Evolutionary conservation across 2,329 filamentous ascomycete species (phyloP), one percentile per base, ranked within the genome.

Genomic region (Talaromyces islandicus): DNA sequence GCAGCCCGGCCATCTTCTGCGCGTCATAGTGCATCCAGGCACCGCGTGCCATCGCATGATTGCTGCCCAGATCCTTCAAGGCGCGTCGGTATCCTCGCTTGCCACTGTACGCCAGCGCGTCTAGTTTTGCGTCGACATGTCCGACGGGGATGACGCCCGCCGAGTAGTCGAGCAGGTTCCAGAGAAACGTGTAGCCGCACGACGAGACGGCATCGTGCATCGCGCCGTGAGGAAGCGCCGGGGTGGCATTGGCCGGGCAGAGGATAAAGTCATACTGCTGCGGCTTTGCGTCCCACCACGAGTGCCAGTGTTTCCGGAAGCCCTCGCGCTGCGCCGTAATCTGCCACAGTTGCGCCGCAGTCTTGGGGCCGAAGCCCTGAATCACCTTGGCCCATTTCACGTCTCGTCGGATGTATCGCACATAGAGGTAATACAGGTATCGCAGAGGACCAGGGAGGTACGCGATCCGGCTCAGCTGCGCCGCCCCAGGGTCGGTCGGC

Each of bases 151-250:
- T 70, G 38, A 96, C 85, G 41, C 92, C 92, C 12, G 85, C 84
- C 1, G 89, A 85, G 75, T 97, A 97, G 71, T 97, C 93, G 54
- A 97, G 84, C 85, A 97, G 65, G 68, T 97, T 97, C 78, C 94
- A 97, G 59, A 96, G 76, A 71, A 97, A 96, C 0, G 92, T 97
- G 70, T 97, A 97, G 1, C 91, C 92, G 68, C 92, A 97, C 65
- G 88, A 91, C 63, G 88, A 89, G 51, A 94, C 86, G 2, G 91
- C 91, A 67, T 93, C 87, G 65, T 85, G 85, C 91, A 96, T 97
- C 0, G 86, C 92, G 53, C 87, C 85, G 71, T 96, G 92, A 0
- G 92, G 92, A 3, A 96, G 85, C 0, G 92, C 92, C 1, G 92
- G 92, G 0, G 91, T 96, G 0, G 92, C 91, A 72, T 97, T 96